Base-by-base conservation (phyloP, 2,329 filamentous ascomycete genomes). In the Sporothrix globosa region DNA sequence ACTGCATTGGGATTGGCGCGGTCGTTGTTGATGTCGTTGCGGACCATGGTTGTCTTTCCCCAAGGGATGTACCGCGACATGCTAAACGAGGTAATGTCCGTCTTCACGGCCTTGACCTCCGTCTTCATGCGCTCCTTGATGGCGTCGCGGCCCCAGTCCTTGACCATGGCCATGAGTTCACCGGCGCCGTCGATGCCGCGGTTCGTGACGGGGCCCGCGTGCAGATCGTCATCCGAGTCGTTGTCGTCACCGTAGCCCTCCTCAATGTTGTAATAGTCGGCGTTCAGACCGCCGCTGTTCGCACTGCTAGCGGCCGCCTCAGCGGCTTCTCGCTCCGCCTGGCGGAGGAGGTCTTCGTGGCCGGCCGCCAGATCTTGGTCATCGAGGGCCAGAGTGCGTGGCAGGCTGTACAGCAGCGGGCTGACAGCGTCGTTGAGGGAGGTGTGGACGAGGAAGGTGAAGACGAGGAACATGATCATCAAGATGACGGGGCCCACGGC, bases 391-490 rank as follows among this genome's bases (percentile, higher is more conserved):
- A 90, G 81, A 24, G 88, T 90, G 73, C 88, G 88, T 6, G 92
- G 92, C 1, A 95, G 84, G 73, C 86, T 92, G 78, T 89, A 84
- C 58, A 95, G 82, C 0, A 96, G 86, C 1, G 92, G 91, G 52
- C 87, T 84, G 56, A 96, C 84, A 2, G 92, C 90, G 30, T 84
- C 82, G 77, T 88, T 88, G 70, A 96, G 83, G 30, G 88, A 89
- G 70, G 93, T 78, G 77, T 97, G 92, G 80, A 91, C 94, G 30
- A 97, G 83, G 21, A 91, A 82, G 17, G 91, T 90, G 79, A 95
- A 91, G 77, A 96, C 78, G 69, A 95, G 82, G 80, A 93, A 91
- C 74, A 91, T 81, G 70, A 91, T 86, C 86, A 93, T 93, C 50
- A 96, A 81, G 41, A 92, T 83, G 71, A 95, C 80, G 0, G 92